phyloP scores from a whole-genome alignment of 352 stramenopile genomes.

The Lagenidium giganteum region DNA sequence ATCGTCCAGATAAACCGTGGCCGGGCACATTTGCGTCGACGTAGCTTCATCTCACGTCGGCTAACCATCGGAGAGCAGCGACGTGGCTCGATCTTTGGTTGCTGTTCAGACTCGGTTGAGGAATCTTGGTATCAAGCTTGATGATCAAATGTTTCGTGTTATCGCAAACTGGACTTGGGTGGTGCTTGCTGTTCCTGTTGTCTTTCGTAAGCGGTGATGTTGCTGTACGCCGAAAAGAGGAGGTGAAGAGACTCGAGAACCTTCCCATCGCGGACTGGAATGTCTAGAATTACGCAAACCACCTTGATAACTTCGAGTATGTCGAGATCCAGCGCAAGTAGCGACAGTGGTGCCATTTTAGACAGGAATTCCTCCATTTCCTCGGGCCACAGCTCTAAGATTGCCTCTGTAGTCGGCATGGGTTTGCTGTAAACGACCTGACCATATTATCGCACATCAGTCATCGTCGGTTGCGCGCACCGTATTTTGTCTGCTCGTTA shows the following conservation, averaged over 20 bases:
- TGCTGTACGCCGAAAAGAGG: constrained; percentile 88
- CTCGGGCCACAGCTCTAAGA: constrained; percentile 91
- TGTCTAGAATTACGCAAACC: constrained; percentile 89
- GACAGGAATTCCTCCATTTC: constrained; percentile 73
- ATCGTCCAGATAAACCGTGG: constrained; percentile 58
- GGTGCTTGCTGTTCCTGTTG: constrained; percentile 22
- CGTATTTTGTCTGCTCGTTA: constrained; percentile 8
- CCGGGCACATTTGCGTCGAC: constrained; percentile 66
- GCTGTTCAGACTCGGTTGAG: too few relatives aligned
- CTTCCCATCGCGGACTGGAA: constrained; percentile 83
- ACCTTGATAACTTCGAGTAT: constrained; percentile 83
- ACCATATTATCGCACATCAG: background rate
- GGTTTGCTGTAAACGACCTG: constrained; percentile 80
- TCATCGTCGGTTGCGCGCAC: background rate
- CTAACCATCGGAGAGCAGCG: too few relatives aligned
- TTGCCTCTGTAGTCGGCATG: constrained; percentile 79
- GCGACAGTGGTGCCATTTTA: constrained; percentile 6
- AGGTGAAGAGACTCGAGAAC: constrained; percentile 88
- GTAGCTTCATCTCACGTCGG: constrained; percentile 14
- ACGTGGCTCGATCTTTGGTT: too few relatives aligned
- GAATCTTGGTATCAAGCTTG: too few relatives aligned
- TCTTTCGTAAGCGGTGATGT: constrained; percentile 62
- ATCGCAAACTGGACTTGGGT: too few relatives aligned
- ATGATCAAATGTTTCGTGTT: too few relatives aligned
- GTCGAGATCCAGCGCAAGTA: constrained; percentile 73